A percentile compares a stretch with the other conserved stretches of the same genome.
phyloP scores from a whole-genome alignment of 2,329 filamentous ascomycete species.

The Fusarium sp. region DNA sequence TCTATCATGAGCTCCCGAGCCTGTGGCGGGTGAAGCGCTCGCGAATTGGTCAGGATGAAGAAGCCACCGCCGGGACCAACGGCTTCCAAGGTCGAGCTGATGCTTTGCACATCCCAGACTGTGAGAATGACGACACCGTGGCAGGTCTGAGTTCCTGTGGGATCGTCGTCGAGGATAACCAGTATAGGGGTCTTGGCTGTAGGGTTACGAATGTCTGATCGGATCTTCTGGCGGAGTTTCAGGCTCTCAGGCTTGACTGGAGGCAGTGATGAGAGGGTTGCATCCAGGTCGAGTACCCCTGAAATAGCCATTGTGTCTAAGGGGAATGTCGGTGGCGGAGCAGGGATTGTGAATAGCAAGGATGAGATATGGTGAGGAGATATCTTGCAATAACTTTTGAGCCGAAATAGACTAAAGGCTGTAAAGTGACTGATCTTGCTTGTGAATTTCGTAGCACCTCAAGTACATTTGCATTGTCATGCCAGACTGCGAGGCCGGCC shows the following conservation, averaged over 20 bases:
- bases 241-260: neutral
- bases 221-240: neutral
- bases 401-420: neutral
- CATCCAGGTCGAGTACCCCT: neutral
- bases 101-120: slow-evolving; percentile 61
- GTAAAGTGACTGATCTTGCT: neutral
- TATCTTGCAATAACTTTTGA: neutral
- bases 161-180: slow-evolving; percentile 65
- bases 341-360: neutral
- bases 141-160: slow-evolving; percentile 72
- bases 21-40: slow-evolving; percentile 62
- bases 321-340: neutral
- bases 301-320: neutral
- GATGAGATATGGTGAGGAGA: neutral
- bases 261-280: slow-evolving; percentile 3
- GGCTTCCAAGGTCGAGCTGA: slow-evolving; percentile 52
- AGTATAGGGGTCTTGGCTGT: neutral
- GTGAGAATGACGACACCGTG: slow-evolving; percentile 67
- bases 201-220: neutral
- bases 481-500: neutral
- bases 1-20: slow-evolving; percentile 60
- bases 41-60: slow-evolving; percentile 71
- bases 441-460: neutral
- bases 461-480: neutral
- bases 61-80: slow-evolving; percentile 58